phyloP scores from a whole-genome alignment of 805 yeast species.

The Schizosaccharomyces octosporus region DNA sequence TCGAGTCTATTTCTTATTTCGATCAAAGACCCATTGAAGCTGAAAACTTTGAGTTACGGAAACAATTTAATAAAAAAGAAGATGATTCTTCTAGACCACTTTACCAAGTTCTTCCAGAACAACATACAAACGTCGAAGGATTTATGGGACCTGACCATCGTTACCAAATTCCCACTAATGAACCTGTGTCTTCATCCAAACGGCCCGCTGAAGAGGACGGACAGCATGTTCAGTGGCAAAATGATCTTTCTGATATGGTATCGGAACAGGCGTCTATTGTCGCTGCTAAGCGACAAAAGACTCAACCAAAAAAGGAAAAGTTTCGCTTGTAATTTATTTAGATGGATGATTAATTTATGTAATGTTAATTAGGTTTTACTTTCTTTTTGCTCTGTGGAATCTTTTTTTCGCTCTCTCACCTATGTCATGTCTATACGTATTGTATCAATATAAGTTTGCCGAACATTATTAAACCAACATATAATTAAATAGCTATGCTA shows the following conservation, averaged over 20 bases:
- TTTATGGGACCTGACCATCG: conserved; percentile 1
- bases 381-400: too few species aligned
- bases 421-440: too few species aligned
- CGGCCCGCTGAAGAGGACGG: background rate
- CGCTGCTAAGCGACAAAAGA: background rate
- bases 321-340: background rate
- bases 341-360: background rate
- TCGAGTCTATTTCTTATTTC: background rate
- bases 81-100: background rate
- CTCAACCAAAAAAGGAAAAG: background rate
- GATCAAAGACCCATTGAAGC: background rate
- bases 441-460: too few species aligned
- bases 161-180: background rate
- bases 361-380: background rate
- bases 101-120: conserved; percentile 1
- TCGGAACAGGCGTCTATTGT: conserved; percentile 1
- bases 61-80: background rate
- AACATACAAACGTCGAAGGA: background rate
- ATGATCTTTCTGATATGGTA: conserved; percentile 1
- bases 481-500: too few species aligned
- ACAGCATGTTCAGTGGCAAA: background rate
- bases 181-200: background rate
- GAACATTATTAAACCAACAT: too few species aligned
- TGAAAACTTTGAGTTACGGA: conserved; percentile 5
- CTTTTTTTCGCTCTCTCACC: too few species aligned